Evolutionary conservation across 23 red algal species (phyloP), one percentile per base, ranked within the genome.

Genomic region (Agarophyton chilense): DNA sequence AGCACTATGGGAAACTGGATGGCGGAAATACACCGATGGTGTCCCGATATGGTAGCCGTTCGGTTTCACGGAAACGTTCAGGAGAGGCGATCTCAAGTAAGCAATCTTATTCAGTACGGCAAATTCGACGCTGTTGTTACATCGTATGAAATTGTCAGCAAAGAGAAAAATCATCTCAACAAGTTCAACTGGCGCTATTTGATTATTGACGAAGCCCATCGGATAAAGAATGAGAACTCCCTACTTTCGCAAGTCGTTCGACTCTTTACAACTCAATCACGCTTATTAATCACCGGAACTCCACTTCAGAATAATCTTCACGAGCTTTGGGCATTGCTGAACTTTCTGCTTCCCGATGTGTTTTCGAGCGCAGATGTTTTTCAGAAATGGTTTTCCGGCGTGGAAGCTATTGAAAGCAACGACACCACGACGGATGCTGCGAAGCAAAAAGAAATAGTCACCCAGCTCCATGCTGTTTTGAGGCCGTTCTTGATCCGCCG

Each of bases 281-380:
- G 97, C 0, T 58, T 99, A 34, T 82, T 99, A 10, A 94, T 99
- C 76, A 99, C 97, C 17, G 97, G 97, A 12, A 99, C 97, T 58
- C 97, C 97, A 26, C 80, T 99, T 82, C 97, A 99, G 84, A 99
- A 99, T 74, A 99, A 99, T 62, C 84, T 99, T 38, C 94, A 96
- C 55, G 97, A 99, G 75, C 83, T 99, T 29, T 99, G 97, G 97
- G 97, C 97, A 14, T 81, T 99, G 51, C 84, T 99, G 26, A 99
- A 99, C 47, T 99, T 99, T 60, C 82, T 99, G 53, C 90, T 99
- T 78, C 97, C 97, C 5, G 97, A 99, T 72, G 93, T 99, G 47
- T 99, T 99, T 50, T 77, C 87, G 0, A 94, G 83, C 42, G 62
- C 93, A 28, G 97, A 96, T 34, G 97, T 96, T 19, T 99, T 99